Evolutionary conservation across 169 alveolate species (phyloP).

Genomic region (Eimeria praecox): DNA sequence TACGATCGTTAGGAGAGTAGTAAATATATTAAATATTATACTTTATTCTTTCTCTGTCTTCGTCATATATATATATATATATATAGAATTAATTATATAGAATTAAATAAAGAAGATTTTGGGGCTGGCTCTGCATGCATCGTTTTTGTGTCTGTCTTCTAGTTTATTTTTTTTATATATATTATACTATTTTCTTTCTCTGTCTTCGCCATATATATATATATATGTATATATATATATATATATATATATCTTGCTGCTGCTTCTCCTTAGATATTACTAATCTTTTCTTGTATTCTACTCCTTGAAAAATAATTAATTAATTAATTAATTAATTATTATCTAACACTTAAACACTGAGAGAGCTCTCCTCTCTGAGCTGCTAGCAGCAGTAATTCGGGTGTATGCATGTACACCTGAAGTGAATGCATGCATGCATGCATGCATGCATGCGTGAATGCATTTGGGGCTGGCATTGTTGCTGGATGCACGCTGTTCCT

Average conservation of each 20-base stretch:
- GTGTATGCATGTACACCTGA: not conserved
- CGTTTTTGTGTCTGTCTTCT: no score
- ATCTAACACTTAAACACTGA: not conserved
- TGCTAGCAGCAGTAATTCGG: not conserved
- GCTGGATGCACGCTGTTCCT: no score
- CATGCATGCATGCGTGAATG: conserved; percentile 28
- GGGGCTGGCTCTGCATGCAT: no score
- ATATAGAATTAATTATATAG: not conserved
- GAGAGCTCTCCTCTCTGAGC: not conserved
- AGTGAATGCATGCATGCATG: conserved; percentile 36
- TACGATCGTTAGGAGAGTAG: no score
- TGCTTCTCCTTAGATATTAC: no score
- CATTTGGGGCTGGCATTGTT: not conserved
- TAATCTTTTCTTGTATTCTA: no score
- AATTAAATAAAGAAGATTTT: no score
- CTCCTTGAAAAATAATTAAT: not conserved
- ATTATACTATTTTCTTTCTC: not conserved
- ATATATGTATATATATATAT: not conserved
- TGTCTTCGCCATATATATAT: not conserved
- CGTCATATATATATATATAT: not conserved
- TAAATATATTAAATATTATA: no score
- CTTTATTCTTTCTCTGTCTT: not conserved
- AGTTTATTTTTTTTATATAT: no score
- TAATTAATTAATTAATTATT: not conserved
- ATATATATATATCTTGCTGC: no score